Evolutionary conservation across 2,329 filamentous ascomycete genomes (phyloP), one percentile per base, ranked within the genome.

Genomic region (Verticillium alfalfae): DNA sequence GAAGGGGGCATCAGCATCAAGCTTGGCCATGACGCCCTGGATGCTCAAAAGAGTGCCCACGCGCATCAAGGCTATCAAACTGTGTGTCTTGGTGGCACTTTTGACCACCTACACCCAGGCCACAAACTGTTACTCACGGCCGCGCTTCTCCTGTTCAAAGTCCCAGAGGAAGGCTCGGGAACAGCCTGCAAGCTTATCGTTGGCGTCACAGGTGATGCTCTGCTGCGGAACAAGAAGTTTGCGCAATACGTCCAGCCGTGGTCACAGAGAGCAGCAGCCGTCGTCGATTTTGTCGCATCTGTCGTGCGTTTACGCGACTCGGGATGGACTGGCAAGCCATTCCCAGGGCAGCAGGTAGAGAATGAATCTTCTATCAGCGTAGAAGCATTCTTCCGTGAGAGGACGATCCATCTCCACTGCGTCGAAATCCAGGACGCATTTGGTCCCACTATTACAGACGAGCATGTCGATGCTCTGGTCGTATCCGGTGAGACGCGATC

Each of bases 101-200:
- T 98, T 76, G 95, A 99, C 73, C 93, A 98, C 75, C 84, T 99
- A 26, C 95, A 99, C 72, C 88, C 91, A 4, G 95, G 95, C 6
- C 95, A 99, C 79, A 99, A 98, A 76, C 82, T 98, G n/a, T 84
- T 99, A 22, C 84, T 99, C 22, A 93, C 93, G n/a, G 93, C 93
- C 64, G 91, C 90, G 0, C 85, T 88, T 0, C 84, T 97, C 61
- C 82, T 92, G 16, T 81, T 90, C 61, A 84, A 85, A 62, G 80
- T 84, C 1, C 78, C 80, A 0, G 67, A 75, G 52, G 69, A 75
- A 37, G 68, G 70, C 37, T 70, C 78, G 0, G 69, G 71, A 1
- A 66, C 70, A 36, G 34, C 45, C 4, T 84, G 85, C 64, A 82
- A 82, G 12, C 83, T 96, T 64, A 89, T 93, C 18, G 83, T 97